These are phyloP conservation scores for Candida schatavii DNA, from an alignment of 805 yeast genomes.

Conservation along the genomic window DNA sequence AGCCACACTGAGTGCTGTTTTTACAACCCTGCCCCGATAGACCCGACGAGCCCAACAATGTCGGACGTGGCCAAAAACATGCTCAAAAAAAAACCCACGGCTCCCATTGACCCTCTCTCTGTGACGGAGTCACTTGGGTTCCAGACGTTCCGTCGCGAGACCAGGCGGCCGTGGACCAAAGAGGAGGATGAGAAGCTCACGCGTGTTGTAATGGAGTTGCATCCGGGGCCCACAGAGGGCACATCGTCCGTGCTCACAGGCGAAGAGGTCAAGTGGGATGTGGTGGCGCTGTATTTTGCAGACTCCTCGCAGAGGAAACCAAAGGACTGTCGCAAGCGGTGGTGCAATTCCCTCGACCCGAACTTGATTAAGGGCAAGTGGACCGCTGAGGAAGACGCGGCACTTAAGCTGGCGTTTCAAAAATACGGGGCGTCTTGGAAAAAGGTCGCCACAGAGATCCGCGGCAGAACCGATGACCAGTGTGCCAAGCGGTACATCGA, in stretches of 20 bases:
- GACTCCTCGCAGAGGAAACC: slow-evolving; percentile 54
- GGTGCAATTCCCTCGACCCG: slow-evolving; percentile 87
- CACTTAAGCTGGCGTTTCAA: slow-evolving; percentile 59
- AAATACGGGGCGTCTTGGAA: slow-evolving; percentile 83
- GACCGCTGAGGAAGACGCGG: slow-evolving; percentile 77
- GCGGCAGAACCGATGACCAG: slow-evolving; percentile 91
- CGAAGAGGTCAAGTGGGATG: slow-evolving; percentile 57
- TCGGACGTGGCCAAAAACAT: background rate
- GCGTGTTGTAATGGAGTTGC: slow-evolving; percentile 3
- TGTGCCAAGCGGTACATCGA: slow-evolving; percentile 90
- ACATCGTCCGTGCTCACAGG: background rate
- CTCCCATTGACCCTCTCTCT: slow-evolving; percentile 48
- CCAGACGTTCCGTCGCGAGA: slow-evolving; percentile 63
- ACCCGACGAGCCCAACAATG: too few relatives aligned
- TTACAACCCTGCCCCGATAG: too few relatives aligned
- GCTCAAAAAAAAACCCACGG: slow-evolving; percentile 4
- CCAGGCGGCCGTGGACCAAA: slow-evolving; percentile 70
- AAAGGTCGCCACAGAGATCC: slow-evolving; percentile 69
- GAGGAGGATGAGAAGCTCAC: slow-evolving; percentile 57
- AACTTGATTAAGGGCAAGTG: slow-evolving; percentile 78
- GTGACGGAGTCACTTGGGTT: slow-evolving; percentile 72
- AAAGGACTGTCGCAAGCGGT: slow-evolving; percentile 82
- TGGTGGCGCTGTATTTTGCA: slow-evolving; percentile 41
- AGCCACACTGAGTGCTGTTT: too few relatives aligned
- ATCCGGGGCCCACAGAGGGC: background rate